phyloP scores from a whole-genome alignment of 495 filamentous ascomycete species.

The Cetradonia linearis region DNA sequence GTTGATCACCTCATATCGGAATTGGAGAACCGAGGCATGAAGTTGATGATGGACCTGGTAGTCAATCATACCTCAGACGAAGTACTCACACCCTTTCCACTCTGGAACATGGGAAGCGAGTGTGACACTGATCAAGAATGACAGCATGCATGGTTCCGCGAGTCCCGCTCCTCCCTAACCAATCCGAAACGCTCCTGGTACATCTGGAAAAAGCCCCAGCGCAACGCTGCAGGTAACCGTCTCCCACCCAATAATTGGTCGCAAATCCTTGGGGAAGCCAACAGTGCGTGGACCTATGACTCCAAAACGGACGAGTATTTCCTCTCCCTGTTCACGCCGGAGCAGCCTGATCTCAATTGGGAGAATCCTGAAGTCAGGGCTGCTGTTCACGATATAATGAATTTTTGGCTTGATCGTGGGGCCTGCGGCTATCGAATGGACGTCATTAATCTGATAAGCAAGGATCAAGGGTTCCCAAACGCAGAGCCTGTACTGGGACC shows the following conservation, averaged over 20 bases:
- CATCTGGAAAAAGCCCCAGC: constrained; percentile 45
- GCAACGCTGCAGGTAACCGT: constrained; percentile 40
- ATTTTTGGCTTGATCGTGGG: constrained; percentile 55
- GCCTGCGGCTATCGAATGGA: constrained; percentile 57
- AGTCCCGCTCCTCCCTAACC: constrained; percentile 38
- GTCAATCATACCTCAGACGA: constrained; percentile 50
- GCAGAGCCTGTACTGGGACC: constrained; percentile 43
- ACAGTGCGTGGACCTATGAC: constrained; percentile 53
- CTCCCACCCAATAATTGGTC: constrained; percentile 53
- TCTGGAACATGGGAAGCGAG: background rate
- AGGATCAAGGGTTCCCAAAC: constrained; percentile 36
- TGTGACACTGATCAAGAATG: background rate
- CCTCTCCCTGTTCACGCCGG: constrained; percentile 49
- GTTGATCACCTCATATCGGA: constrained; percentile 42
- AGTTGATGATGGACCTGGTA: constrained; percentile 47
- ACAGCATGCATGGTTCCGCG: constrained; percentile 47
- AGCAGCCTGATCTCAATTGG: constrained; percentile 66
- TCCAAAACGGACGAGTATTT: constrained; percentile 52
- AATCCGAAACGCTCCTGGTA: constrained; percentile 50
- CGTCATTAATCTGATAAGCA: constrained; percentile 52
- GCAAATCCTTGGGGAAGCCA: constrained; percentile 40
- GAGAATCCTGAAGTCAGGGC: constrained; percentile 46
- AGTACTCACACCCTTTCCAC: constrained; percentile 2
- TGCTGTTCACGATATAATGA: constrained; percentile 52
- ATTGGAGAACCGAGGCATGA: constrained; percentile 42